Evolutionary conservation across 495 filamentous ascomycete species (phyloP).

Genomic region (Neohortaea acidophila): DNA sequence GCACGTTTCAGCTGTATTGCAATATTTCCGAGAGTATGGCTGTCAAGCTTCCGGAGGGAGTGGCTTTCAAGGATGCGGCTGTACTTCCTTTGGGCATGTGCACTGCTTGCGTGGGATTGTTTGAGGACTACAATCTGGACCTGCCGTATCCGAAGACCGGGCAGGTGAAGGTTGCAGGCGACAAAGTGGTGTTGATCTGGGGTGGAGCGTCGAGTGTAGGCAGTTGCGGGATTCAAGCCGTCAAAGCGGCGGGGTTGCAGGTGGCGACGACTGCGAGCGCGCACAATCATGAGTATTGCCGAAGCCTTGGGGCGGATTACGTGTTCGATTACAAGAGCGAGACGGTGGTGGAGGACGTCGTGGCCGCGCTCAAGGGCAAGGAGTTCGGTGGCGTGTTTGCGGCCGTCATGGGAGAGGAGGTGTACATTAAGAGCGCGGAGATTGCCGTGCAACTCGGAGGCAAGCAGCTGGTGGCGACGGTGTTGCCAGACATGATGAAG

Average conservation of each 20-base stretch:
- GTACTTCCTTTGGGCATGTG: slow-evolving; percentile 16
- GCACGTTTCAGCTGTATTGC: slow-evolving; percentile 18
- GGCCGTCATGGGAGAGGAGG: slow-evolving; percentile 4
- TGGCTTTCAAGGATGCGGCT: slow-evolving; percentile 12
- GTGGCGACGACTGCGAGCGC: slow-evolving; percentile 15
- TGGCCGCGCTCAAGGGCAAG: slow-evolving; percentile 14
- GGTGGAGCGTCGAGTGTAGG: slow-evolving; percentile 20
- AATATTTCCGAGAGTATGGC: slow-evolving; percentile 2
- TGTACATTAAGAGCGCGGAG: slow-evolving; percentile 5
- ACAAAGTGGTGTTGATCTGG: slow-evolving; percentile 19
- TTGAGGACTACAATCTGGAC: slow-evolving; percentile 9
- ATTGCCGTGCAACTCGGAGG: slow-evolving; percentile 15
- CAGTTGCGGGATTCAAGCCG: slow-evolving; percentile 19
- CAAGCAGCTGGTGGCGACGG: slow-evolving; percentile 12
- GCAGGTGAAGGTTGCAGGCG: neutral
- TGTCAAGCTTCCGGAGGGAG: slow-evolving; percentile 8
- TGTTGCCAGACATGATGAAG: slow-evolving; percentile 3
- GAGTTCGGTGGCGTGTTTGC: slow-evolving; percentile 12
- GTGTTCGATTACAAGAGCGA: slow-evolving; percentile 17
- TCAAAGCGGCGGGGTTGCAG: slow-evolving; percentile 17
- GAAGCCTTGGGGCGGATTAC: slow-evolving; percentile 14
- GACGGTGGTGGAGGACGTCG: slow-evolving; percentile 15
- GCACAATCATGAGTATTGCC: slow-evolving; percentile 16
- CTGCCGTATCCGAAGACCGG: slow-evolving; percentile 12
- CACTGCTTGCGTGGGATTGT: slow-evolving; percentile 18